Base-by-base conservation (phyloP, 2,329 filamentous ascomycete species). In the Colletotrichum somersetense region DNA sequence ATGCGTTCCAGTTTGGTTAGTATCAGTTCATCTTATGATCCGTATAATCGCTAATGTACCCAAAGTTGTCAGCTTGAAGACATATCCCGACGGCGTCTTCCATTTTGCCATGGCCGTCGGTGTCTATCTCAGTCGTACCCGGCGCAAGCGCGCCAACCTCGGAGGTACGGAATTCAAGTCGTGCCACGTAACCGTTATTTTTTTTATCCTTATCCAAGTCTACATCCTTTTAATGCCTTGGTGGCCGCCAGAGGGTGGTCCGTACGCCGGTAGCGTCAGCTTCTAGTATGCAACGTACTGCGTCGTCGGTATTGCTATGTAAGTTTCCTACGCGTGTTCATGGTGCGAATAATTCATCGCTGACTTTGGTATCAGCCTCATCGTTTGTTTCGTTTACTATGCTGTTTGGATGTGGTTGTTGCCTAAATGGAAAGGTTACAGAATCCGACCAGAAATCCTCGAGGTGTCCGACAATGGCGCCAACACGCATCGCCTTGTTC, bases 211-310 rank as follows among this genome's bases (percentile, higher is more conserved):
- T 0, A 81, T 89, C 0, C 88, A 92, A 64, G 67, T 90, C 0
- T 93, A 89, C 72, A 82, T 92, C 61, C 81, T 93, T 3, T 85
- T 90, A n/a, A 92, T 92, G 85, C 91, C 92, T 0, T 94, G 91
- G 92, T 91, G 90, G 74, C 92, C 91, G 1, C 92, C 92, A 0
- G 82, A 84, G 0, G 85, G 82, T 0, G 91, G 91, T 0, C 82
- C 82, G 0, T 86, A 87, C 30, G 88, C 87, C 0, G 91, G 91
- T 0, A 89, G 91, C 70, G 91, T 93, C 1, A 91, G 87, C 62
- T 94, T 94, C 80, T 94, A 89, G 89, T 94, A 93, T 74, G 91
- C 85, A 1, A 93, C 91, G 0, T 93, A 93, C 75, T 86, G 88
- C 30, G 87, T 90, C 0, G 87, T 89, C 0, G 91, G 91, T 0